These are phyloP conservation scores for Chaetomium globosum DNA, from an alignment of 2,329 filamentous ascomycete species.

Conservation along the genomic window DNA sequence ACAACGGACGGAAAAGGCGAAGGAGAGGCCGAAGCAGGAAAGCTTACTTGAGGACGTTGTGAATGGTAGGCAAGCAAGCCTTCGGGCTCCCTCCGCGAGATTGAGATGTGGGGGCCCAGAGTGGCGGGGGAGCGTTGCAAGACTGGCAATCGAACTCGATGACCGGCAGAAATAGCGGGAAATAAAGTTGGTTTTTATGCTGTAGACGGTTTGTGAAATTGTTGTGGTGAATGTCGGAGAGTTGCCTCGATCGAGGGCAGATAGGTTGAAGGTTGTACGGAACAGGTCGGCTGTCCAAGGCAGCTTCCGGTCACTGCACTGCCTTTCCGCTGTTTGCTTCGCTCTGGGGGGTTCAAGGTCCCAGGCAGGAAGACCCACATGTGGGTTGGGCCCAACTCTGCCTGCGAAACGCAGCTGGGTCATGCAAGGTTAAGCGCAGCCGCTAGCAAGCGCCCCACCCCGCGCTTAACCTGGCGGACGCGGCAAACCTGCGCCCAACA, in stretches of 20 bases:
- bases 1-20: neutral
- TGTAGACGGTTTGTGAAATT: too few relatives aligned
- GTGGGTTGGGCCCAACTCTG: conserved; percentile 18
- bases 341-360: conserved; percentile 14
- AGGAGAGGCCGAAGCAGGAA: neutral
- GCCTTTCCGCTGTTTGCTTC: conserved; percentile 7
- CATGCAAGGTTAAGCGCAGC: conserved; percentile 25
- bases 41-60: conserved; percentile 8
- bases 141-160: neutral
- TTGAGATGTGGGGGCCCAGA: conserved; percentile 18
- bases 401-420: conserved; percentile 8
- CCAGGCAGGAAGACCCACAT: conserved; percentile 28
- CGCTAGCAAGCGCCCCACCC: conserved; percentile 24
- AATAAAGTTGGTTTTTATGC: neutral
- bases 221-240: neutral
- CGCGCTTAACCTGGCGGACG: neutral
- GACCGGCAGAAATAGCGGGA: neutral
- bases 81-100: conserved; percentile 13
- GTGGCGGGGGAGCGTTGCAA: conserved; percentile 13
- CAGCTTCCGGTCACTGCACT: conserved; percentile 19
- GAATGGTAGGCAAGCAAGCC: neutral
- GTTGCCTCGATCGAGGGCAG: neutral
- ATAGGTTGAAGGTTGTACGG: neutral
- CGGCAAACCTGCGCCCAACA: conserved; percentile 3
- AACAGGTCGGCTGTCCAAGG: conserved; percentile 9